These are phyloP conservation scores for Zygosaccharomyces rouxii DNA, from an alignment of 805 yeast species.

Conservation along the genomic window DNA sequence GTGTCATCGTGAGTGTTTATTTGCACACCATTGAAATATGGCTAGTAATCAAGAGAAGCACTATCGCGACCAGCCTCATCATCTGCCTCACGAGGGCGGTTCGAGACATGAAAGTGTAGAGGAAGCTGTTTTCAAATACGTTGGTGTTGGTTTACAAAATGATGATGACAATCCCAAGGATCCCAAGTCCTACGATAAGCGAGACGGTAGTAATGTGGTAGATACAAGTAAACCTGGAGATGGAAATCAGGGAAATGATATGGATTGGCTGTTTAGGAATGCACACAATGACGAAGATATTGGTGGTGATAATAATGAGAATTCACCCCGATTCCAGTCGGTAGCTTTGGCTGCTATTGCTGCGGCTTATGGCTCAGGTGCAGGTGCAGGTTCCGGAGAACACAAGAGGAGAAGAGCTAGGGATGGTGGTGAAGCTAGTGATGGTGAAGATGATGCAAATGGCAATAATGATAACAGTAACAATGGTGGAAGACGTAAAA, in stretches of 20 bases:
- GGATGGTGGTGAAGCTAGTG: conserved; percentile 7
- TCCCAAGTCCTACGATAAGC: conserved; percentile 29
- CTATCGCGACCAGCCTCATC: conserved; percentile 9
- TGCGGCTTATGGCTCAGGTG: conserved; percentile 30
- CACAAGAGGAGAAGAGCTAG: conserved; percentile 15
- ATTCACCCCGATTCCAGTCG: conserved; percentile 19
- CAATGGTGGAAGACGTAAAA: conserved; percentile 2
- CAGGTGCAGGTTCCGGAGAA: conserved; percentile 1
- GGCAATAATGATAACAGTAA: conserved; percentile 2
- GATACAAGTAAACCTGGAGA: conserved; percentile 6
- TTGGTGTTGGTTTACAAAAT: conserved; percentile 55
- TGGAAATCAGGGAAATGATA: conserved; percentile 9
- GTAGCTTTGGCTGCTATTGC: conserved; percentile 35
- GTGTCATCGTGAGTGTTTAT: background rate
- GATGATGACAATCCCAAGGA: conserved; percentile 30
- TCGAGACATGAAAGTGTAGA: conserved; percentile 48
- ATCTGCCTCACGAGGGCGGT: conserved; percentile 12
- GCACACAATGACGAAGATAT: conserved; percentile 13
- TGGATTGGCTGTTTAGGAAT: conserved; percentile 14
- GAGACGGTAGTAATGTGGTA: conserved; percentile 20
- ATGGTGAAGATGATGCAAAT: conserved; percentile 11
- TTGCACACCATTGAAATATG: conserved; percentile 1
- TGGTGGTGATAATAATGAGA: conserved; percentile 5
- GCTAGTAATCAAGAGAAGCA: conserved; percentile 14
- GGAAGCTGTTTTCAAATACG: conserved; percentile 72